Evolutionary conservation across 306 rosid species (phyloP), one percentile per base, ranked within the genome.

Genomic region (Vachellia pachyceras): DNA sequence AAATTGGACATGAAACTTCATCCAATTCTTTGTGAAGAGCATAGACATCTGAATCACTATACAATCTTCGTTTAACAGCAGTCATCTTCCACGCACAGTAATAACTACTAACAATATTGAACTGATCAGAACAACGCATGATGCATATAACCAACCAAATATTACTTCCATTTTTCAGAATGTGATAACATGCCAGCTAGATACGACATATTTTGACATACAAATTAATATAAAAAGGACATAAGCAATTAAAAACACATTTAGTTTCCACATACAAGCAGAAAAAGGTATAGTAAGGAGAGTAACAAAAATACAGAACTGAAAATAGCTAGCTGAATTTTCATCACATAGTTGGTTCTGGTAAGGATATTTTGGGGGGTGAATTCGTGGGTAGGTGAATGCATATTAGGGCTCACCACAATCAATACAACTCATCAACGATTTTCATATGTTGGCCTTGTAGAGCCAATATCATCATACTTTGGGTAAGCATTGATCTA

Each of bases 11-110:
- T 81, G 97, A 90, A 85, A 91, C 92, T 61, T 92, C 98, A 90
- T 95, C 98, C 95, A 95, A 85, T 91, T 95, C 98, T 95, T 89
- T 92, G 93, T 91, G 91, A 87, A 95, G 91, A 79, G 95, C 95
- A 93, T 72, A 88, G 72, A 82, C 88, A 82, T 95, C 99, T 82
- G 97, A 91, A 90, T 89, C 97, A 88, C 85, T 93, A 93, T 89
- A 90, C 82, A 94, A 82, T 85, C 99, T 95, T 89, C 97, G 82
- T 90, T 93, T 92, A 90, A 93, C 88, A 91, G 97, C 97, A 93
- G 99, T 90, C 99, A 95, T 95, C 97, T 89, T 95, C 97, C 87
- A 88, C 84, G 86, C 87, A 89, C 92, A 75, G 90, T 89, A 81
- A 88, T 85, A 90, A 90, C 90, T 93, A 91, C 98, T 94, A 84